Percentiles rank a stretch among this genome's conserved stretches.
Conservation (phyloP, 441 rosid genomes). For the Omphalea diandra region DNA sequence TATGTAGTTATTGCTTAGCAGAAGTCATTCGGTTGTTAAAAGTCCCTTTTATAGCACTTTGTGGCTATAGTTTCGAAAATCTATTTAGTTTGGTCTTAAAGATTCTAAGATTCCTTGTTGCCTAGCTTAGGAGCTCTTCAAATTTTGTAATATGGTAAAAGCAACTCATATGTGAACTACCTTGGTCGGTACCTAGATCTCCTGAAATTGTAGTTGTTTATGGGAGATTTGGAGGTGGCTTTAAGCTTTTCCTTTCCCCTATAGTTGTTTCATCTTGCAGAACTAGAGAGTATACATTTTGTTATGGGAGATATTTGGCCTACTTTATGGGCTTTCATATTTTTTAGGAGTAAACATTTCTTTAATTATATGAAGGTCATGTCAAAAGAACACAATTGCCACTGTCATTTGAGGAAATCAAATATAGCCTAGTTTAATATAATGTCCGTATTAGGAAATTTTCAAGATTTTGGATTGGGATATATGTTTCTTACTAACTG, state of each 20-base stretch:
- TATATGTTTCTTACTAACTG: constrained; percentile 1
- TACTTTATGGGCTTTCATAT: constrained; percentile 1
- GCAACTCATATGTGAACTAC: not conserved
- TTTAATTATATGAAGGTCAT: not conserved
- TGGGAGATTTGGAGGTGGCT: not conserved
- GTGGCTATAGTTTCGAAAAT: no score
- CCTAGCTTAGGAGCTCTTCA: constrained; percentile 9
- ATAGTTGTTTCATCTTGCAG: not conserved
- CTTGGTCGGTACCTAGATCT: constrained; percentile 1
- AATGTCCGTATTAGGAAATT: not conserved
- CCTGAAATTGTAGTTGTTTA: not conserved
- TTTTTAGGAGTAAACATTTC: not conserved
- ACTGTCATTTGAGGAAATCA: not conserved
- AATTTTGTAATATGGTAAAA: not conserved
- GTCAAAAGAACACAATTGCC: not conserved
- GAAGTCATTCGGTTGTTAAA: not conserved
- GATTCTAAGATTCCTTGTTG: not conserved
- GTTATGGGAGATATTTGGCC: not conserved
- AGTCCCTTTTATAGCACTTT: not conserved
- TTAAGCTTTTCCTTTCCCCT: not conserved
- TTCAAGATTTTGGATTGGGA: not conserved
- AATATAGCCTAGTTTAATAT: not conserved
- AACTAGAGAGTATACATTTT: not conserved
- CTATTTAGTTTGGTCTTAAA: not conserved
- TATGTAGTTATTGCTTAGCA: not conserved